Evolutionary conservation across 805 yeast genomes (phyloP).

Genomic region (Teunomyces funiuensis): DNA sequence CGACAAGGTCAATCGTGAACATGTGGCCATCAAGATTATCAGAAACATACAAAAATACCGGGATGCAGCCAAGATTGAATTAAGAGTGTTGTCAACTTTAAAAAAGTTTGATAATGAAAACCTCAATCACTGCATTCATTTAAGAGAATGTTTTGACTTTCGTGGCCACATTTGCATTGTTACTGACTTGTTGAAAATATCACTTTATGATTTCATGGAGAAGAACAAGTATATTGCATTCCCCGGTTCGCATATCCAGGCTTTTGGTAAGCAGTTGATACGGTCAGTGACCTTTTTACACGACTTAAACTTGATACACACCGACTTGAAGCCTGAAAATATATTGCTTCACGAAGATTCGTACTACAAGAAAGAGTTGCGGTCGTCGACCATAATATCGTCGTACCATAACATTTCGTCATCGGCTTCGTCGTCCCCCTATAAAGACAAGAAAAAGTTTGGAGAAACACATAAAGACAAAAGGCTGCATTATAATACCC

Average conservation of each 20-base stretch:
- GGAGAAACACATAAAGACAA: conserved; percentile 6
- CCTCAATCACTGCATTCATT: conserved; percentile 75
- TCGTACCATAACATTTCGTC: conserved; percentile 27
- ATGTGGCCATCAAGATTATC: conserved; percentile 89
- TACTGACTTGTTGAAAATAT: conserved; percentile 80
- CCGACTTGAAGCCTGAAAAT: conserved; percentile 96
- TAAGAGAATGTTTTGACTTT: conserved; percentile 88
- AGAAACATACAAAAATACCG: conserved; percentile 90
- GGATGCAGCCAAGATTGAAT: conserved; percentile 92
- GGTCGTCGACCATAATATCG: conserved; percentile 33
- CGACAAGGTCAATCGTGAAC: conserved; percentile 57
- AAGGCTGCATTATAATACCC: conserved; percentile 19
- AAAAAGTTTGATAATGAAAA: conserved; percentile 69
- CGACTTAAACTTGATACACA: conserved; percentile 86
- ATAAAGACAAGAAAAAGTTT: conserved; percentile 3
- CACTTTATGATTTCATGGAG: conserved; percentile 88
- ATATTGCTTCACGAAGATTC: conserved; percentile 64
- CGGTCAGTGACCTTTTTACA: conserved; percentile 87
- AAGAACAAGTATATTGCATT: conserved; percentile 82
- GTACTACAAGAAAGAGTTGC: conserved; percentile 37
- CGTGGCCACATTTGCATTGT: conserved; percentile 93
- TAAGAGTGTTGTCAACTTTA: conserved; percentile 75
- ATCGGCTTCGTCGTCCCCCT: not conserved
- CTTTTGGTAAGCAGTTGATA: conserved; percentile 80
- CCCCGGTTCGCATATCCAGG: conserved; percentile 91